Conservation (phyloP, 1,139 yeast species). For the Nakaseomyces glabratus region DNA sequence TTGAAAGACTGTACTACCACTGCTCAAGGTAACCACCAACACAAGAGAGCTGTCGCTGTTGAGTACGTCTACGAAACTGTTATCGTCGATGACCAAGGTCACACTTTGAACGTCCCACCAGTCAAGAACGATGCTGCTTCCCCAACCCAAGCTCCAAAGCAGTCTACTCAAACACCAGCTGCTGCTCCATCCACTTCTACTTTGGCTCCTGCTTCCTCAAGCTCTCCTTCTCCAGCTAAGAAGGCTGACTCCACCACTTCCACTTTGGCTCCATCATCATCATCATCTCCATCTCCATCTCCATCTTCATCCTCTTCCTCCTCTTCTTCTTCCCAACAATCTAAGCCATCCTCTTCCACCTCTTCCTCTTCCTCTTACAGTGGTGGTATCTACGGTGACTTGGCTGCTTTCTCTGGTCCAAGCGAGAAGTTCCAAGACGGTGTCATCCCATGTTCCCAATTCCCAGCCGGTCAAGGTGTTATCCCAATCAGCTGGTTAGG, state of each 20-base stretch:
- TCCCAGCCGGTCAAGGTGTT: constrained; percentile 67
- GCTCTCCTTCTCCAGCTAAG: constrained; percentile 12
- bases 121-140: constrained; percentile 12
- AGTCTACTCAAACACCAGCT: constrained; percentile 14
- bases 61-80: constrained; percentile 74
- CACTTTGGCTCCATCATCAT: constrained; percentile 26
- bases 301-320: constrained; percentile 26
- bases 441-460: constrained; percentile 46
- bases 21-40: constrained; percentile 42
- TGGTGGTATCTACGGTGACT: constrained; percentile 44
- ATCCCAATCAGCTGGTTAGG: constrained; percentile 48
- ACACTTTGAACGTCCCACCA: constrained; percentile 28
- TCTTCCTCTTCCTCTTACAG: constrained; percentile 27
- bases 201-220: constrained; percentile 17
- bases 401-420: constrained; percentile 44
- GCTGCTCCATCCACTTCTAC: constrained; percentile 19
- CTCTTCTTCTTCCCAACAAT: constrained; percentile 21
- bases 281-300: constrained; percentile 15
- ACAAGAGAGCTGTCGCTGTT: constrained; percentile 69
- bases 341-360: constrained; percentile 29
- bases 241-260: constrained; percentile 31
- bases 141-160: constrained; percentile 13
- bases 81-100: constrained; percentile 61
- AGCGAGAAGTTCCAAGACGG: constrained; percentile 51
- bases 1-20: constrained; percentile 18